phyloP scores from a whole-genome alignment of 2,329 filamentous ascomycete genomes.

The Setomelanomma holmii region DNA sequence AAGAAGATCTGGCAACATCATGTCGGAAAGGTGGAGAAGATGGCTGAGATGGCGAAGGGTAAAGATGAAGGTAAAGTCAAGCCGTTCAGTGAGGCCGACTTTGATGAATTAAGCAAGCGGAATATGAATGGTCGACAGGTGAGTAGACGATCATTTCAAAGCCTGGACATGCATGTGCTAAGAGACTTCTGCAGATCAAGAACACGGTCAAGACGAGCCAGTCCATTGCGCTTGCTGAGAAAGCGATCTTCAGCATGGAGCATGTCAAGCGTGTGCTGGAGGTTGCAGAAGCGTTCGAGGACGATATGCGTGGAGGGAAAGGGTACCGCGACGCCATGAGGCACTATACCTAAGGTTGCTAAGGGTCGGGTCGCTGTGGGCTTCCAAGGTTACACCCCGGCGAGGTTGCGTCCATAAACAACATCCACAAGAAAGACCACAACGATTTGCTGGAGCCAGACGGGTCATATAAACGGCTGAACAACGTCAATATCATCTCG shows the following conservation, averaged over 20 bases:
- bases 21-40: slow-evolving; percentile 70
- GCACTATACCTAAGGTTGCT: slow-evolving; percentile 73
- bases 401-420: no score
- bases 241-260: slow-evolving; percentile 73
- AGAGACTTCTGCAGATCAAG: slow-evolving; percentile 72
- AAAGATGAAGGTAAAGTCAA: slow-evolving; percentile 35
- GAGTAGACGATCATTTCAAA: slow-evolving; percentile 30
- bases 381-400: no score
- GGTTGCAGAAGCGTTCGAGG: slow-evolving; percentile 81
- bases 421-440: no score
- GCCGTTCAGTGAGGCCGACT: slow-evolving; percentile 71
- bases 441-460: no score
- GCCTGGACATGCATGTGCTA: slow-evolving; percentile 7
- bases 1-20: slow-evolving; percentile 86
- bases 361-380: no score
- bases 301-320: slow-evolving; percentile 79
- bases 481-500: no score
- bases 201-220: slow-evolving; percentile 85
- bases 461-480: no score
- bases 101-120: slow-evolving; percentile 69
- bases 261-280: slow-evolving; percentile 86
- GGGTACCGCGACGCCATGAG: slow-evolving; percentile 86
- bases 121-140: slow-evolving; percentile 74
- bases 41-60: slow-evolving; percentile 65
- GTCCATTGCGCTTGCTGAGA: slow-evolving; percentile 79